phyloP scores from a whole-genome alignment of 306 rosid species.

The Sophora flavescens region DNA sequence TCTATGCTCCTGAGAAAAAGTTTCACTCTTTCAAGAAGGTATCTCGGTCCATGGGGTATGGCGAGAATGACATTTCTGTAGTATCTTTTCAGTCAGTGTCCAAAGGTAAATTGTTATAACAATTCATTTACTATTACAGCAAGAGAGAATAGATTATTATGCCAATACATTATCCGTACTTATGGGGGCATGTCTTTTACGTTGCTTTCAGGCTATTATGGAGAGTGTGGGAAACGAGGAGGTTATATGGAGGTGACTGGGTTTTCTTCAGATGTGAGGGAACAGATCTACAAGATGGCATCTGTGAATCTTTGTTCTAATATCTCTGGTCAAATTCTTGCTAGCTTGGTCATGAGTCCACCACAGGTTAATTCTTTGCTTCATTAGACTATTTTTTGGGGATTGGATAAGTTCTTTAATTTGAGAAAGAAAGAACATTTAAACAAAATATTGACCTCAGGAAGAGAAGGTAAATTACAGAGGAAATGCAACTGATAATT shows the following conservation, averaged over 20 bases:
- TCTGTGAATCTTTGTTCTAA: slow-evolving; percentile 94
- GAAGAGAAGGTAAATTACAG: too few species aligned
- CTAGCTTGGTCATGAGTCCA: slow-evolving; percentile 94
- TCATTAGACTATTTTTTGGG: slow-evolving; percentile 13
- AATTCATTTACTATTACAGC: background rate
- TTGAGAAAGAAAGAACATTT: slow-evolving; percentile 17
- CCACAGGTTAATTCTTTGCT: slow-evolving; percentile 71
- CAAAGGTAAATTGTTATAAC: slow-evolving; percentile 65
- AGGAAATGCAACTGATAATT: too few species aligned
- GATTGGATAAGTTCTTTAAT: background rate
- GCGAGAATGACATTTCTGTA: slow-evolving; percentile 68
- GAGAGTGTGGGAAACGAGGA: slow-evolving; percentile 96
- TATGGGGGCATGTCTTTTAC: slow-evolving; percentile 12
- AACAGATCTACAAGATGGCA: slow-evolving; percentile 89
- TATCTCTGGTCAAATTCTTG: slow-evolving; percentile 87
- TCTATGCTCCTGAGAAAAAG: slow-evolving; percentile 81
- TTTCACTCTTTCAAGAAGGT: slow-evolving; percentile 92
- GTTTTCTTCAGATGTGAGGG: slow-evolving; percentile 77
- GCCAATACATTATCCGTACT: slow-evolving; percentile 7
- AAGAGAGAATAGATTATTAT: background rate
- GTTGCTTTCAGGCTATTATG: slow-evolving; percentile 70
- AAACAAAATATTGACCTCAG: background rate
- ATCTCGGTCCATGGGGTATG: slow-evolving; percentile 85
- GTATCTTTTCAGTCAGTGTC: slow-evolving; percentile 93
- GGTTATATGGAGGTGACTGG: slow-evolving; percentile 97